Conservation (phyloP, 768 basidiomycete genomes). For the Leccinum uliginosum region DNA sequence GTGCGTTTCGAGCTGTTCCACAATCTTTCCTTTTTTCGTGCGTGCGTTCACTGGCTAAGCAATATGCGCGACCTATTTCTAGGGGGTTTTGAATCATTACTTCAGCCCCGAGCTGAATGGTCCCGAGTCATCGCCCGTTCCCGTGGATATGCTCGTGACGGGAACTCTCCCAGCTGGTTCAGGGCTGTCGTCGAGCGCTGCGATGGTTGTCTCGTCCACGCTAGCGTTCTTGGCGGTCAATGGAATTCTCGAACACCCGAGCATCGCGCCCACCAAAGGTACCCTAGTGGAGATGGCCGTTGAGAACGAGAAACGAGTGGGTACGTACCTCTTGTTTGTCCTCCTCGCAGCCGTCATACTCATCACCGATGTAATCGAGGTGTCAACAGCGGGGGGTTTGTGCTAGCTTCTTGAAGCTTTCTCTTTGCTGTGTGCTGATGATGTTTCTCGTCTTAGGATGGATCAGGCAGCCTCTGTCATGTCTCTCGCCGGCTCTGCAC, state of each 20-base stretch:
- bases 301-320: slow-evolving; percentile 81
- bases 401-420: background rate
- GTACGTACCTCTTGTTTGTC: slow-evolving; percentile 28
- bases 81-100: slow-evolving; percentile 68
- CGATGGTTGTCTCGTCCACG: slow-evolving; percentile 86
- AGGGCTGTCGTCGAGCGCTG: slow-evolving; percentile 83
- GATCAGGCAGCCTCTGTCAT: slow-evolving; percentile 90
- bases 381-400: slow-evolving; percentile 76
- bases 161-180: slow-evolving; percentile 86
- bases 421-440: slow-evolving; percentile 1
- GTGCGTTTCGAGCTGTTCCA: slow-evolving; percentile 38
- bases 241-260: slow-evolving; percentile 43
- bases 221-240: slow-evolving; percentile 78
- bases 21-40: background rate
- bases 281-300: slow-evolving; percentile 76
- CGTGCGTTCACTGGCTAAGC: background rate
- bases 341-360: background rate
- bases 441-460: slow-evolving; percentile 48
- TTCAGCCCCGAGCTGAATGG: slow-evolving; percentile 33
- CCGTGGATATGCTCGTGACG: slow-evolving; percentile 71
- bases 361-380: slow-evolving; percentile 28
- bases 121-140: slow-evolving; percentile 38
- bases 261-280: slow-evolving; percentile 45
- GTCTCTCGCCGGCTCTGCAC: slow-evolving; percentile 61
- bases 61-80: background rate